phyloP scores from a whole-genome alignment of 176 grass and related monocot genomes.

The Guadua angustifolia region DNA sequence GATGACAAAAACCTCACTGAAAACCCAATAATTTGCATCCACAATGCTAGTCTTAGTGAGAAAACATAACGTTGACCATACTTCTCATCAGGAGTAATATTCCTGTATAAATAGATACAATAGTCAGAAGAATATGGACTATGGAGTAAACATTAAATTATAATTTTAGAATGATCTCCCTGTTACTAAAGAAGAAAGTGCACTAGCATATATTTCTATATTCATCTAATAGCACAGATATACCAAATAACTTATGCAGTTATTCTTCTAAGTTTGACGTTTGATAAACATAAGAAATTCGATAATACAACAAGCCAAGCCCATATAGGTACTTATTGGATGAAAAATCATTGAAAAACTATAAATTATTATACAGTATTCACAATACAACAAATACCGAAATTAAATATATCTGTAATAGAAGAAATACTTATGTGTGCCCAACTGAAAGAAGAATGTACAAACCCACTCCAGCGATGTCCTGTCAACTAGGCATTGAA shows the following conservation, averaged over 20 bases:
- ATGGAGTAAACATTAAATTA: not conserved
- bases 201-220: constrained; percentile 6
- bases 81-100: constrained; percentile 77
- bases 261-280: not conserved
- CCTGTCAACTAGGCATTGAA: not conserved
- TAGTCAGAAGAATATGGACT: constrained; percentile 6
- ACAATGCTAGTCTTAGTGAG: constrained; percentile 85
- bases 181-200: not conserved
- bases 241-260: not conserved
- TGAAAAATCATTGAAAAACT: not conserved
- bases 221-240: constrained; percentile 11
- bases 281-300: constrained; percentile 13
- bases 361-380: constrained; percentile 19
- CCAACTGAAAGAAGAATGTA: constrained; percentile 5
- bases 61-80: constrained; percentile 74
- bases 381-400: not conserved
- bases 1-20: constrained; percentile 95
- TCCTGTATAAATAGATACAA: constrained; percentile 58
- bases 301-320: not conserved
- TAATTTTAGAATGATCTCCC: constrained; percentile 9
- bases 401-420: constrained; percentile 7
- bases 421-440: not conserved
- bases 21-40: constrained; percentile 99
- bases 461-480: not conserved
- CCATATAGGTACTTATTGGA: not conserved